Evolutionary conservation across 2,329 filamentous ascomycete species (phyloP).

Genomic region (Fusarium austroafricanum): DNA sequence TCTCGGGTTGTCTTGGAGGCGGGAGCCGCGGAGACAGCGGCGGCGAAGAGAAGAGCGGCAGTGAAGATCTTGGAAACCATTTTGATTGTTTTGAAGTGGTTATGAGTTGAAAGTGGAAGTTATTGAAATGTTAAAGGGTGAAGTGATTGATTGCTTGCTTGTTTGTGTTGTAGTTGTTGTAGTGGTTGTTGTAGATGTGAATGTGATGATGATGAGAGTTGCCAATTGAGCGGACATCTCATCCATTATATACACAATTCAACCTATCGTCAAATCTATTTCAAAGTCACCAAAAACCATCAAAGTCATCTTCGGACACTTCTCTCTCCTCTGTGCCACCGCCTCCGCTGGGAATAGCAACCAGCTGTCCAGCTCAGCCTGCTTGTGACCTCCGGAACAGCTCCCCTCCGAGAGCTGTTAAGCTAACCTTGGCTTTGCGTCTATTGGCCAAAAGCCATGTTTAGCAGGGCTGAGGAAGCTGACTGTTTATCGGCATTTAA

Average conservation of each 20-base stretch:
- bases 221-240: conserved; percentile 6
- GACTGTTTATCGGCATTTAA: conserved; percentile 20
- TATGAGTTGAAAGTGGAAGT: neutral
- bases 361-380: conserved; percentile 25
- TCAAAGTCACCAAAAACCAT: neutral
- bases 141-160: conserved; percentile 14
- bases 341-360: conserved; percentile 34
- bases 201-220: conserved; percentile 33
- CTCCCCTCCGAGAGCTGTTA: conserved; percentile 13
- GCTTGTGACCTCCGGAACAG: conserved; percentile 12
- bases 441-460: neutral
- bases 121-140: neutral
- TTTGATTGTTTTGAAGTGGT: conserved; percentile 19
- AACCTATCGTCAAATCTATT: neutral
- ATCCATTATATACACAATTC: conserved; percentile 39
- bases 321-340: conserved; percentile 5
- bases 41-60: conserved; percentile 46
- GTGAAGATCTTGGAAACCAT: conserved; percentile 51
- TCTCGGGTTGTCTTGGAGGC: conserved; percentile 47
- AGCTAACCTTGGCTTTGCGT: neutral
- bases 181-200: conserved; percentile 5
- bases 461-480: conserved; percentile 28
- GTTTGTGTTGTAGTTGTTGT: too few relatives aligned
- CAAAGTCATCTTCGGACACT: conserved; percentile 1
- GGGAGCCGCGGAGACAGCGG: conserved; percentile 48